These are phyloP conservation scores for Cytospora chrysosperma DNA, from an alignment of 2,329 filamentous ascomycete genomes.

Conservation along the genomic window DNA sequence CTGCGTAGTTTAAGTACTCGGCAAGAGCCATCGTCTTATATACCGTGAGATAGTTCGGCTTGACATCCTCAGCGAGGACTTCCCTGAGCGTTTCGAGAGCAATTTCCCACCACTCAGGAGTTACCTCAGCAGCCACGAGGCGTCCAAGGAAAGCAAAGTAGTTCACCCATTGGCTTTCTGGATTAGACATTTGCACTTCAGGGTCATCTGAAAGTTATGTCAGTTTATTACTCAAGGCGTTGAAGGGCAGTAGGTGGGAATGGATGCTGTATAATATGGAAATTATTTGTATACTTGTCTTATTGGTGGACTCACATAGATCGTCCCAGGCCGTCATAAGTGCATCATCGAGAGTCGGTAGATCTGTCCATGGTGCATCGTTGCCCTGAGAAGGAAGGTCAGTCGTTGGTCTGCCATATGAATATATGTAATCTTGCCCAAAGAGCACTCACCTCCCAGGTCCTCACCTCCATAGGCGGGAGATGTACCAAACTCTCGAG, in stretches of 20 bases:
- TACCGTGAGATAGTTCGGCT: slow-evolving; percentile 12
- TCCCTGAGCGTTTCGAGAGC: slow-evolving; percentile 22
- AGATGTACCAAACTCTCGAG: slow-evolving; percentile 20
- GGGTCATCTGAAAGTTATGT: slow-evolving; percentile 13
- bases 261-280: too few species aligned
- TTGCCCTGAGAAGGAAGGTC: slow-evolving; percentile 11
- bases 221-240: background rate
- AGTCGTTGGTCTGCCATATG: background rate
- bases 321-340: slow-evolving; percentile 22
- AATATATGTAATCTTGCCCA: background rate
- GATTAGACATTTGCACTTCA: slow-evolving; percentile 19
- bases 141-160: slow-evolving; percentile 24
- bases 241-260: too few species aligned
- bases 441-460: slow-evolving; percentile 20
- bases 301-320: slow-evolving; percentile 12
- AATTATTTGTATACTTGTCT: background rate
- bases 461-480: slow-evolving; percentile 24
- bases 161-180: slow-evolving; percentile 20
- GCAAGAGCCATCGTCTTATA: slow-evolving; percentile 24
- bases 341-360: slow-evolving; percentile 23
- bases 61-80: slow-evolving; percentile 17
- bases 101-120: slow-evolving; percentile 24
- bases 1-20: slow-evolving; percentile 23
- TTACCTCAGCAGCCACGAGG: slow-evolving; percentile 21
- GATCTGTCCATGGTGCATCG: slow-evolving; percentile 23